Evolutionary conservation across 192 early-diverging fungal species (phyloP), one percentile per base, ranked within the genome.

Genomic region (Chytriomyces sp.): DNA sequence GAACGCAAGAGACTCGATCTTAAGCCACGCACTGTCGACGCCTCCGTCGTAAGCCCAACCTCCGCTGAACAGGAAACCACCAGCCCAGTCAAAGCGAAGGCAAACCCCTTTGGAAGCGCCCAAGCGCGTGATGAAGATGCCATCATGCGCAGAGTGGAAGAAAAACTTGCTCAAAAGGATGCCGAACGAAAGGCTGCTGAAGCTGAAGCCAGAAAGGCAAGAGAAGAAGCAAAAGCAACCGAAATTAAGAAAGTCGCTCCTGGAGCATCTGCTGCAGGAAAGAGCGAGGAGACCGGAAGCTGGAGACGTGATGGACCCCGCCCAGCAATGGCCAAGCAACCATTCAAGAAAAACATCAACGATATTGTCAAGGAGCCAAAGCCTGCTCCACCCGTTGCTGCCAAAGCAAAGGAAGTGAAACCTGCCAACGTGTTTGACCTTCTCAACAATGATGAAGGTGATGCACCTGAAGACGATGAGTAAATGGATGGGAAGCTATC

Each of bases 51-150:
- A 13, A 46, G 45, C 60, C 46, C 77, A 3, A 28, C 78, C 64
- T 18, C 71, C 48, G 61, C 46, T 50, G 64, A 66, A 18, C 46
- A 26, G 72, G 49, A 24, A 73, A 65, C 69, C 49, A 68, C 6
- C 47, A 23, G n/a, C 11, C 69, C 48, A 8, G 44, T 43, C 48
- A 78, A 69, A 44, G 70, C 77, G 28, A 88, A 88, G 76, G n/a
- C 82, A 9, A 88, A 89, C 64, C 88, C 88, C 28, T 89, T 89
- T 69, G 88, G 88, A 62, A 75, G 72, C 11, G 88, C 88, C 60
- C 69, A 75, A 23, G 82, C 88, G 11, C 81, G 85, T 64, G 88
- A 89, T 75, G 86, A 89, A 53, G 67, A 72, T 43, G 88, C 79
- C 23, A 82, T 88, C 64, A 82, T 86, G 79, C 74, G 81, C 10